Conservation (phyloP, 2,329 filamentous ascomycete genomes). For the Hypoxylon sp. region DNA sequence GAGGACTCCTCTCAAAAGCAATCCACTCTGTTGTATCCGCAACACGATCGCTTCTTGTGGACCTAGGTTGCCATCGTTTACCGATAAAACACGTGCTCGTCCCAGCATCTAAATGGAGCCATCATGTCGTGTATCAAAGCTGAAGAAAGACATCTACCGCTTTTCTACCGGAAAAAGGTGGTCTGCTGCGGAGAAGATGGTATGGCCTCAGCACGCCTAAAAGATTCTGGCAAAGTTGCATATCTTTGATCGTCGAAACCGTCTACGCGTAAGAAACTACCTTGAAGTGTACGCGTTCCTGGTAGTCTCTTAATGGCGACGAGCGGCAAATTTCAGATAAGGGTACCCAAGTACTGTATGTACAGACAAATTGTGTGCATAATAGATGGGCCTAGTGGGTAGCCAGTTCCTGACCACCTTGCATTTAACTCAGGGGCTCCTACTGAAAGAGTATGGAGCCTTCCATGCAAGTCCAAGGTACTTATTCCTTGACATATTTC, state of each 20-base stretch:
- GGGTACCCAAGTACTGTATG: slow-evolving; percentile 23
- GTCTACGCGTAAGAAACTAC: slow-evolving; percentile 30
- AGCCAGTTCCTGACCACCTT: slow-evolving; percentile 25
- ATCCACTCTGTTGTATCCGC: slow-evolving; percentile 11
- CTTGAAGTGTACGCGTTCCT: slow-evolving; percentile 34
- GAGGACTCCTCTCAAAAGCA: neutral
- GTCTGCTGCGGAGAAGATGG: slow-evolving; percentile 9
- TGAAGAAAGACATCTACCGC: slow-evolving; percentile 7
- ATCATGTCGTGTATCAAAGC: neutral
- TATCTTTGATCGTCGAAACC: slow-evolving; percentile 35
- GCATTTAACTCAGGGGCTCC: slow-evolving; percentile 33
- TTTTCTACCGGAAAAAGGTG: slow-evolving; percentile 2
- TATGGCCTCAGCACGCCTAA: slow-evolving; percentile 3
- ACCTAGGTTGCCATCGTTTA: slow-evolving; percentile 13
- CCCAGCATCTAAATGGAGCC: slow-evolving; percentile 7
- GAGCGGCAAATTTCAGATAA: slow-evolving; percentile 31
- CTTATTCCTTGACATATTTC: slow-evolving; percentile 14
- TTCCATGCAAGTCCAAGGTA: slow-evolving; percentile 26
- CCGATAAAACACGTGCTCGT: neutral
- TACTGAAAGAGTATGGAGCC: slow-evolving; percentile 27
- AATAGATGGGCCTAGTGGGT: slow-evolving; percentile 27
- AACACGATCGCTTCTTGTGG: slow-evolving; percentile 22
- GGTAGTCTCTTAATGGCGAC: slow-evolving; percentile 21
- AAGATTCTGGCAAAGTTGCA: slow-evolving; percentile 19
- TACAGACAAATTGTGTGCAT: slow-evolving; percentile 36